phyloP scores from a whole-genome alignment of 164 flowering plant genomes.

The Vitis cinerea region DNA sequence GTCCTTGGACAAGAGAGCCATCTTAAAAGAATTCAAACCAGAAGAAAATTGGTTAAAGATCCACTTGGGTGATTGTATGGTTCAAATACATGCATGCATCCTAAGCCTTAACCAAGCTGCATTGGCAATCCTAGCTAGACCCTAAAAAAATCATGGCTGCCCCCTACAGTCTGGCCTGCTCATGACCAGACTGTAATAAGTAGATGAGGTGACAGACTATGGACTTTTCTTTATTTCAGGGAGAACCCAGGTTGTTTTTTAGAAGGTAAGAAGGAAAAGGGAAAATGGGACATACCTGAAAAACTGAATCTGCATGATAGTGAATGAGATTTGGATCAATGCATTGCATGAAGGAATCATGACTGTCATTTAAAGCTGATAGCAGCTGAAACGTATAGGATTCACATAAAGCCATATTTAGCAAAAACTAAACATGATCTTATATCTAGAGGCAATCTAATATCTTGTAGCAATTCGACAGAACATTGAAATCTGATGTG shows the following conservation, averaged over 20 bases:
- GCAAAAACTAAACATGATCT: no score
- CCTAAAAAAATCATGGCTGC: background rate
- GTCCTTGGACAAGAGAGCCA: slow-evolving; percentile 34
- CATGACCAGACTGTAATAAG: no score
- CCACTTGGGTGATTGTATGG: background rate
- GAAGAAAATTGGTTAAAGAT: background rate
- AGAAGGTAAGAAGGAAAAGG: background rate
- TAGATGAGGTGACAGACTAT: background rate
- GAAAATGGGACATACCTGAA: slow-evolving; percentile 23
- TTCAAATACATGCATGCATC: no score
- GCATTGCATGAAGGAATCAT: slow-evolving; percentile 11
- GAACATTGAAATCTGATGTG: background rate
- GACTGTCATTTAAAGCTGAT: slow-evolving; percentile 20
- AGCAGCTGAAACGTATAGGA: slow-evolving; percentile 17
- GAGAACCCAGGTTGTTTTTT: background rate
- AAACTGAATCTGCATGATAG: slow-evolving; percentile 30
- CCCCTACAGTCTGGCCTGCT: background rate
- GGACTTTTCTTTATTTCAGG: background rate
- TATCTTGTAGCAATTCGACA: no score
- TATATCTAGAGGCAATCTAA: no score
- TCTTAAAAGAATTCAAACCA: slow-evolving; percentile 10
- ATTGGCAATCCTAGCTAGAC: background rate
- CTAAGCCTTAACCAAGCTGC: background rate
- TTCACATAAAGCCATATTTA: no score
- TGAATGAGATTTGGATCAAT: slow-evolving; percentile 27